Percentiles rank a stretch among this genome's conserved stretches.
These are phyloP conservation scores for Danielia reshetovae DNA, from an alignment of 805 yeast species.

Conservation along the genomic window DNA sequence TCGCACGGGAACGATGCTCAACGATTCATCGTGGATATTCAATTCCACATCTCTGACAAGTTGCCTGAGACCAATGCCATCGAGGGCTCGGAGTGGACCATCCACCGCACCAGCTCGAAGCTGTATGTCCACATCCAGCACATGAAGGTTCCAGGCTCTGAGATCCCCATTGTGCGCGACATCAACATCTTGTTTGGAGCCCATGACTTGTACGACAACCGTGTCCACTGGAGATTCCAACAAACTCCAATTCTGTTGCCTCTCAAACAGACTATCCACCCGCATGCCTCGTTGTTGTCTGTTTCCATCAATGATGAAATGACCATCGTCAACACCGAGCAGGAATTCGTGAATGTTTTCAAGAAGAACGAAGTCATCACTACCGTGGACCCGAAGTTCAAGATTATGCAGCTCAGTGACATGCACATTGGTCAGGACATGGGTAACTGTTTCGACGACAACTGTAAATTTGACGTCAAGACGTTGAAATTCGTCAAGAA, in stretches of 20 bases:
- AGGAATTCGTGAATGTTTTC: conserved; percentile 12
- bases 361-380: conserved; percentile 15
- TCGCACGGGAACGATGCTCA: conserved; percentile 6
- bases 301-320: conserved; percentile 14
- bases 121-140: conserved; percentile 13
- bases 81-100: conserved; percentile 6
- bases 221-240: conserved; percentile 23
- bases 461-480: conserved; percentile 24
- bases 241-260: conserved; percentile 14
- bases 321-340: conserved; percentile 8
- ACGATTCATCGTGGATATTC: conserved; percentile 10
- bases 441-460: conserved; percentile 19
- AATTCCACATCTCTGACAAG: conserved; percentile 6
- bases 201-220: conserved; percentile 26
- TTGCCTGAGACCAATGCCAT: conserved; percentile 4
- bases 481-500: conserved; percentile 29
- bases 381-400: conserved; percentile 20
- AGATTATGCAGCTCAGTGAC: conserved; percentile 36
- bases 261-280: conserved; percentile 11
- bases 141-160: conserved; percentile 8
- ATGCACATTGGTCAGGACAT: conserved; percentile 33
- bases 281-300: conserved; percentile 20
- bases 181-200: conserved; percentile 28
- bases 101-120: conserved; percentile 5
- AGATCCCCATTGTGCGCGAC: conserved; percentile 19